These are phyloP conservation scores for Lachnellula cervina DNA, from an alignment of 2,329 filamentous ascomycete species.

Conservation along the genomic window DNA sequence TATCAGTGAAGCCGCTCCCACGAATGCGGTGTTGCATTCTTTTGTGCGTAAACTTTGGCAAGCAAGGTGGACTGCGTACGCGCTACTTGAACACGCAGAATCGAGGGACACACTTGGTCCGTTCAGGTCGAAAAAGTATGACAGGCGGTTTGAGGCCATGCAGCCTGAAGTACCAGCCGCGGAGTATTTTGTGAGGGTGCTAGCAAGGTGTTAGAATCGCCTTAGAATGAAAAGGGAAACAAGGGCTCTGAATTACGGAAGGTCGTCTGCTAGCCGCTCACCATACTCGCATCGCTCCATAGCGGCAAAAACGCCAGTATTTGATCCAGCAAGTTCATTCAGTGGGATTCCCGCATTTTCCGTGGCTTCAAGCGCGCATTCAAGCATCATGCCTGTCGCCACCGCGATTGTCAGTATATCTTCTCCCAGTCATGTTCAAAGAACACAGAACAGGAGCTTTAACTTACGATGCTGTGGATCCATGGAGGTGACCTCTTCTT, in stretches of 20 bases:
- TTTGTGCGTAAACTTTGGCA: slow-evolving; percentile 43
- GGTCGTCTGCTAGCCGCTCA: no score
- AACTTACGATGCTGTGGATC: no score
- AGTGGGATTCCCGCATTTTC: slow-evolving; percentile 4
- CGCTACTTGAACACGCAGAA: slow-evolving; percentile 52
- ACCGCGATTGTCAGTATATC: no score
- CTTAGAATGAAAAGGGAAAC: background rate
- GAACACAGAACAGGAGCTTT: no score
- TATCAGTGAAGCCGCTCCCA: slow-evolving; percentile 34
- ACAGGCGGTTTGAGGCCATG: slow-evolving; percentile 50
- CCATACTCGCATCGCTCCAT: no score
- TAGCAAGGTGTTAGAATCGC: background rate
- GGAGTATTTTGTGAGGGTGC: background rate
- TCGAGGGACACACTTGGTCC: slow-evolving; percentile 50
- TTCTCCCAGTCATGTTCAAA: no score
- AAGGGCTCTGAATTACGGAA: no score
- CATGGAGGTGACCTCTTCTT: no score
- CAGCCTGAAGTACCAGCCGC: slow-evolving; percentile 26
- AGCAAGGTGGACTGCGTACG: slow-evolving; percentile 50
- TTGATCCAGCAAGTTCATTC: background rate
- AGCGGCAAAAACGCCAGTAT: background rate
- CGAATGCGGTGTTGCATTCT: slow-evolving; percentile 39
- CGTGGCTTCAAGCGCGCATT: no score
- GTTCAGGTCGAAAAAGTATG: slow-evolving; percentile 47
- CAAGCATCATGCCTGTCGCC: no score